Evolutionary conservation across 345 rosid species (phyloP).

Genomic region (Sonneratia alba): DNA sequence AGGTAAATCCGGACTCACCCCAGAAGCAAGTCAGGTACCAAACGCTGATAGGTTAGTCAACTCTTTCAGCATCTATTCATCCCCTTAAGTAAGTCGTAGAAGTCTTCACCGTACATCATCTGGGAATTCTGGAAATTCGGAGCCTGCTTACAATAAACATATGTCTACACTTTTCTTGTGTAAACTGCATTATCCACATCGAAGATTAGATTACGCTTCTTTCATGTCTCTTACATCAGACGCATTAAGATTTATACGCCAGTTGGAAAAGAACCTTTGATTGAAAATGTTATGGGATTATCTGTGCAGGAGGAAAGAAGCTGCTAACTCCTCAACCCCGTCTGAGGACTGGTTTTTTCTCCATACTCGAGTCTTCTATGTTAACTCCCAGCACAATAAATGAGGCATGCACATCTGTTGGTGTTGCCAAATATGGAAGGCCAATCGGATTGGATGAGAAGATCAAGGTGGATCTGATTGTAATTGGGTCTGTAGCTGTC

Average conservation of each 20-base stretch:
- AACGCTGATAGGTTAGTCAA: constrained; percentile 67
- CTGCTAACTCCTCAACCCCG: constrained; percentile 88
- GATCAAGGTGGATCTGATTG: constrained; percentile 68
- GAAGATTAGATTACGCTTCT: too few relatives aligned
- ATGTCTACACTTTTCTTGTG: too few relatives aligned
- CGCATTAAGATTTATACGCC: too few relatives aligned
- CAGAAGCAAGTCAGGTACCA: constrained; percentile 91
- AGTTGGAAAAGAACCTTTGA: neutral
- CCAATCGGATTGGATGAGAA: constrained; percentile 71
- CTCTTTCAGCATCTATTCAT: neutral
- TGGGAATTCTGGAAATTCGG: neutral
- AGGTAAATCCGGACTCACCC: constrained; percentile 89
- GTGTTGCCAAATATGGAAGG: constrained; percentile 82
- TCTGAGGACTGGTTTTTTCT: constrained; percentile 82
- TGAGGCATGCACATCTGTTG: constrained; percentile 76
- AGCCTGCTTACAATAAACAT: neutral
- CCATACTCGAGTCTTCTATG: constrained; percentile 47
- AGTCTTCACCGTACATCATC: neutral
- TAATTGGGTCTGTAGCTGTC: constrained; percentile 86
- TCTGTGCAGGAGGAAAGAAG: constrained; percentile 52
- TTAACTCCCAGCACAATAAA: constrained; percentile 35
- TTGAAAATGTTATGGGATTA: neutral
- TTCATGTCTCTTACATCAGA: too few relatives aligned
- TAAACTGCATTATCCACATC: too few relatives aligned
- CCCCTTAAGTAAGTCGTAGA: neutral